These are phyloP conservation scores for Mortierella sp. DNA, from an alignment of 371 early-diverging fungal species.

Conservation along the genomic window DNA sequence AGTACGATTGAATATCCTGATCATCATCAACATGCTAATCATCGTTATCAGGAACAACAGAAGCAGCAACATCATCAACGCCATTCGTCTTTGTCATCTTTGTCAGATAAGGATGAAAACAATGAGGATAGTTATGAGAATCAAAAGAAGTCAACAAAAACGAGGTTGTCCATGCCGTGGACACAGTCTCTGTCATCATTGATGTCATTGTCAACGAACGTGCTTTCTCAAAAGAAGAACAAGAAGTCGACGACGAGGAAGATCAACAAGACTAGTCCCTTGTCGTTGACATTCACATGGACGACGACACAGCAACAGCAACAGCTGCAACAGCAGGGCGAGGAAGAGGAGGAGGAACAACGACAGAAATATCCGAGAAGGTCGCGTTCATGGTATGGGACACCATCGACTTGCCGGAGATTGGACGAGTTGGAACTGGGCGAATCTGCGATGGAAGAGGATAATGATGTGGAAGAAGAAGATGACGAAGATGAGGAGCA, in stretches of 20 bases:
- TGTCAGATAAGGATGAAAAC: too few species aligned
- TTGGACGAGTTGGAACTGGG: slow-evolving; percentile 42
- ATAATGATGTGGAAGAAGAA: slow-evolving; percentile 8
- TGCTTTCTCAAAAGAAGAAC: background rate
- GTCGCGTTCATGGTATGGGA: background rate
- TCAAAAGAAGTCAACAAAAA: background rate
- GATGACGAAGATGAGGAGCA: slow-evolving; percentile 7
- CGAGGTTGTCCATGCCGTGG: slow-evolving; percentile 8
- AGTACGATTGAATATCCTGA: background rate
- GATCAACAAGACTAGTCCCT: background rate
- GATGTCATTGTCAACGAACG: background rate
- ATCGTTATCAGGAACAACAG: background rate
- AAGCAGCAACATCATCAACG: background rate
- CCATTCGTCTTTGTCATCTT: too few species aligned
- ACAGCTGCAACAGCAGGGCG: too few species aligned
- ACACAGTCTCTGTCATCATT: slow-evolving; percentile 15
- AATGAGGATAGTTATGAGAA: background rate
- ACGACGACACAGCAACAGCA: too few species aligned
- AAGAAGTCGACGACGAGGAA: background rate
- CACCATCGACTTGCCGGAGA: background rate
- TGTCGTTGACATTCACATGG: too few species aligned
- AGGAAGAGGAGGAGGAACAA: too few species aligned
- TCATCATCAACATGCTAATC: too few species aligned
- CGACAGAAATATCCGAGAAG: background rate
- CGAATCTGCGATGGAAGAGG: background rate